Conservation (phyloP, 164 flowering plant species). For the Euptelea pleiosperma region DNA sequence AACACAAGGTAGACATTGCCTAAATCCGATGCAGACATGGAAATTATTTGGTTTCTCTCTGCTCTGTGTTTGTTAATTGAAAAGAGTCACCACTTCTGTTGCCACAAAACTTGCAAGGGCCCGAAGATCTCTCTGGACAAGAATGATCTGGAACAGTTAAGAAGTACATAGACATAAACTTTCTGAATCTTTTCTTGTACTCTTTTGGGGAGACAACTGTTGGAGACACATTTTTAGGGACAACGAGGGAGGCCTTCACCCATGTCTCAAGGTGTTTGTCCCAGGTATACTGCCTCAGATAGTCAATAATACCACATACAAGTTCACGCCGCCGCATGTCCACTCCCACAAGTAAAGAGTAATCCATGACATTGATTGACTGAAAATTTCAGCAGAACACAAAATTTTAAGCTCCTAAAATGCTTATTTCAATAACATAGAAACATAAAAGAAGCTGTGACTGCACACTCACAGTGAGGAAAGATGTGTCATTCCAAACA, state of each 20-base stretch:
- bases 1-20: not conserved
- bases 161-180: slow-evolving; percentile 72
- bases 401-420: slow-evolving; percentile 4
- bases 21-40: not conserved
- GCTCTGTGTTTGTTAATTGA: slow-evolving; percentile 9
- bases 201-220: slow-evolving; percentile 84
- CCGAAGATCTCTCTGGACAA: slow-evolving; percentile 39
- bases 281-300: slow-evolving; percentile 93
- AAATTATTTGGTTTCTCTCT: slow-evolving; percentile 17
- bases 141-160: slow-evolving; percentile 69
- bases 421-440: not conserved
- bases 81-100: slow-evolving; percentile 22
- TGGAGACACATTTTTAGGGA: slow-evolving; percentile 70
- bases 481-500: slow-evolving; percentile 89
- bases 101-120: slow-evolving; percentile 35
- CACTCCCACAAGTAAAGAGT: slow-evolving; percentile 89
- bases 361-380: slow-evolving; percentile 93
- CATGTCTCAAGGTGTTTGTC: slow-evolving; percentile 92
- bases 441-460: not conserved
- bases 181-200: slow-evolving; percentile 87
- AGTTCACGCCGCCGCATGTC: slow-evolving; percentile 59
- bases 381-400: slow-evolving; percentile 32
- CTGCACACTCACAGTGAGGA: slow-evolving; percentile 70
- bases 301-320: slow-evolving; percentile 92
- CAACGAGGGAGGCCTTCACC: slow-evolving; percentile 82